Evolutionary conservation across 805 yeast genomes (phyloP), one percentile per base, ranked within the genome.

Genomic region (Candida wancherniae): DNA sequence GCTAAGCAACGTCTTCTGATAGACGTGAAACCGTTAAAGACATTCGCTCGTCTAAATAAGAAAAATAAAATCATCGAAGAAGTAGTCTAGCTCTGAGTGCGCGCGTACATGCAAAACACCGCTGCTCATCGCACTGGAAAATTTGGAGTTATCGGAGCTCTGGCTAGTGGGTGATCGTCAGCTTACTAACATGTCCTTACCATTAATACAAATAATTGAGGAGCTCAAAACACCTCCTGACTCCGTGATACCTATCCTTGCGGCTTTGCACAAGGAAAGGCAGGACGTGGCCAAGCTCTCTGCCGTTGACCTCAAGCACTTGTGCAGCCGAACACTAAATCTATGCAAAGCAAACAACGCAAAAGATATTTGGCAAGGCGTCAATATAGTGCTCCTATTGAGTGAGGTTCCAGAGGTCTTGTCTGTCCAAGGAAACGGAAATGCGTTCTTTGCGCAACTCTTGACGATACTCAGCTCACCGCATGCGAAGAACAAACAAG

Each of bases 301-400:
- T 9, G 69, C 71, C 44, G 50, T 67, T 7, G 78, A 76, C 16
- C 47, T 70, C 19, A 64, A 65, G 36, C 80, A 75, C 45, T 53
- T 77, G 17, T 63, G 71, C 19, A 58, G 73, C 8, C 45, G 71
- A 24, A 54, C 39, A 23, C 58, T 39, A 47, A 73, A 71, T 43
- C 53, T 71, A 25, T 45, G 71, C 33, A 56, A 62, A 21, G 67
- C 75, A 1, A 63, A 63, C 37, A 57, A 63, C 12, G 61, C 65
- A n/a, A 39, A 43, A 20, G 26, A 28, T 9, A 63, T 73, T 33
- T 79, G 84, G 84, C 66, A 74, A 40, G 84, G 81, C 5, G 66
- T 77, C 20, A 75, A 73, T 42, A 42, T 77, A 5, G 61, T 69
- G 9, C 56, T 61, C 22, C 75, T 77, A 1, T 48, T 77, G 28